Conservation (phyloP, 345 rosid genomes). For the Nasturtium officinale region DNA sequence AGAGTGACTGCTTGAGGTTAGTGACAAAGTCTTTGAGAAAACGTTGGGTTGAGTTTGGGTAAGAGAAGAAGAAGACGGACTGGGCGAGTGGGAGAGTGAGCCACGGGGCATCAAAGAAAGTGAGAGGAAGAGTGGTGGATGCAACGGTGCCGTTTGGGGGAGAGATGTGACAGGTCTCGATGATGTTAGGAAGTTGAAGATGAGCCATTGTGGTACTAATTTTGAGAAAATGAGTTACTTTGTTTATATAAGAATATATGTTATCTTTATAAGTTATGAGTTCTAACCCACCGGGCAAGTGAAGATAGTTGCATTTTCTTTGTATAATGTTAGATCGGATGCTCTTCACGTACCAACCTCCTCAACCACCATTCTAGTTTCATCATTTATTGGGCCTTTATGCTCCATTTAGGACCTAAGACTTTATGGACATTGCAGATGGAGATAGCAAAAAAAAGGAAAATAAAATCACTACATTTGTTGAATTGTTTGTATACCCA, state of each 20-base stretch:
- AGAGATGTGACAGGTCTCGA: conserved; percentile 40
- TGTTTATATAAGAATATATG: neutral
- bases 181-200: conserved; percentile 11
- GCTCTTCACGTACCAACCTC: conserved; percentile 23
- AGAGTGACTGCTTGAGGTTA: conserved; percentile 53
- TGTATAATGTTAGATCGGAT: neutral
- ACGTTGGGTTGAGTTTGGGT: conserved; percentile 36
- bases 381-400: neutral
- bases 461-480: neutral
- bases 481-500: conserved; percentile 10
- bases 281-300: conserved; percentile 36
- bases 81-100: conserved; percentile 33
- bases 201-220: conserved; percentile 9
- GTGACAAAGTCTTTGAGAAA: conserved; percentile 48
- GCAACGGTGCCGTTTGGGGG: conserved; percentile 46
- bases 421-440: no score
- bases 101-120: conserved; percentile 48
- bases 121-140: conserved; percentile 44
- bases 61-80: conserved; percentile 47
- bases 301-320: conserved; percentile 3
- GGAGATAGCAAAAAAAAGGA: neutral
- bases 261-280: no score
- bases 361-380: conserved; percentile 23
- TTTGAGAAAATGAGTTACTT: neutral
- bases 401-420: no score